Percentiles rank a stretch among this genome's conserved stretches.
Conservation (phyloP, 2,329 filamentous ascomycete species). For the Pseudocercospora macadamiae region DNA sequence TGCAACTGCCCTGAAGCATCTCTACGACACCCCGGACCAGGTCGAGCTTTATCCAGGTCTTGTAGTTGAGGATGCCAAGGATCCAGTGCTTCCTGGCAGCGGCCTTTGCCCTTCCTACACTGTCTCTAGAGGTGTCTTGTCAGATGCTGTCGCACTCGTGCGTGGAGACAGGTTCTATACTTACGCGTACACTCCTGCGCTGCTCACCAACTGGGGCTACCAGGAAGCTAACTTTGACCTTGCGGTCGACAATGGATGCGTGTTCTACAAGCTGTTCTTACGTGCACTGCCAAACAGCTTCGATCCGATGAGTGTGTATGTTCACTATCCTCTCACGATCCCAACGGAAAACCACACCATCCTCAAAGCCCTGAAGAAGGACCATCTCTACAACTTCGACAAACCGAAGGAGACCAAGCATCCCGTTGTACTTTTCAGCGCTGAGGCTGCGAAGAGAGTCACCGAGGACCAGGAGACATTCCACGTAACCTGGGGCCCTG, state of each 20-base stretch:
- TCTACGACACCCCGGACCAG: conserved; percentile 66
- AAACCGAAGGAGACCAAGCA: conserved; percentile 33
- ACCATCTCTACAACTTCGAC: conserved; percentile 46
- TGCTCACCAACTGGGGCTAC: conserved; percentile 49
- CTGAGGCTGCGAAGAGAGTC: conserved; percentile 49
- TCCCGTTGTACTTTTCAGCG: conserved; percentile 49
- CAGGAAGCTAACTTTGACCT: conserved; percentile 51
- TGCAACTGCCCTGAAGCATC: conserved; percentile 56
- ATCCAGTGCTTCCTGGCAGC: conserved; percentile 54
- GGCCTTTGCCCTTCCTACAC: conserved; percentile 59
- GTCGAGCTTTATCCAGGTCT: conserved; percentile 73
- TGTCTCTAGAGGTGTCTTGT: conserved; percentile 59
- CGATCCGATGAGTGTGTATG: conserved; percentile 52
- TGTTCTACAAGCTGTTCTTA: conserved; percentile 57
- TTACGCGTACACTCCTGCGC: conserved; percentile 40
- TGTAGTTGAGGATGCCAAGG: conserved; percentile 62
- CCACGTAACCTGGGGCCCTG: conserved; percentile 51
- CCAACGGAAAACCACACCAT: conserved; percentile 52
- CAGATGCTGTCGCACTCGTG: conserved; percentile 63
- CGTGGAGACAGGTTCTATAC: conserved; percentile 64
- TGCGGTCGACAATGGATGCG: conserved; percentile 52
- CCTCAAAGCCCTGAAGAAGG: conserved; percentile 44
- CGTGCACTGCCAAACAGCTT: conserved; percentile 55
- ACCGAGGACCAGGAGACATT: conserved; percentile 48
- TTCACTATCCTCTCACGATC: conserved; percentile 54